Percentiles rank a stretch among this genome's conserved stretches.
Evolutionary conservation across 2,329 filamentous ascomycete species (phyloP).

Genomic region (Aspergillus brasiliensis): DNA sequence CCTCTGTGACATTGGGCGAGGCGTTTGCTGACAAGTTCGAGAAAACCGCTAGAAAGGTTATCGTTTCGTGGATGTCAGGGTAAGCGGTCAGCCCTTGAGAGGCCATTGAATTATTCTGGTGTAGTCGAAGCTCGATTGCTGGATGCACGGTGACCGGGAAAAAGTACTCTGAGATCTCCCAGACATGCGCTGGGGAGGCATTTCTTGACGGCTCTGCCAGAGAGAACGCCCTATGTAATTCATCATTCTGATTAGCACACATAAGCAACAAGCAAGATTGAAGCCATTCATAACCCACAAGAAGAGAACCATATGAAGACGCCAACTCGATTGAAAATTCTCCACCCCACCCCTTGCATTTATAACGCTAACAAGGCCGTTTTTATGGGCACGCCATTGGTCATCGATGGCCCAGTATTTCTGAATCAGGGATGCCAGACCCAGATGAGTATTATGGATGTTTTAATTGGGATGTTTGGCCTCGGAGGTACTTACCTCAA

Average conservation of each 20-base stretch:
- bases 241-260: neutral
- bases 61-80: neutral
- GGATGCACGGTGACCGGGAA: neutral
- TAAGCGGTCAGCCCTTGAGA: neutral
- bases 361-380: neutral
- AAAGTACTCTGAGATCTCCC: neutral
- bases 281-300: neutral
- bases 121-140: neutral
- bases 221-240: neutral
- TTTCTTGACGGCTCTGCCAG: neutral
- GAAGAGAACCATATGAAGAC: neutral
- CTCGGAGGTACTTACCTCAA: neutral
- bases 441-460: no score
- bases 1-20: neutral
- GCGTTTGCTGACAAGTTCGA: neutral
- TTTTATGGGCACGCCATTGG: neutral
- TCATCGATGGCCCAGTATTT: neutral
- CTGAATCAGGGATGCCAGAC: neutral
- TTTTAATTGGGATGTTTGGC: no score
- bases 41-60: neutral
- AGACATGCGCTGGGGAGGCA: neutral
- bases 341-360: neutral
- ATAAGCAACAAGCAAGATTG: no score
- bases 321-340: neutral
- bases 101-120: neutral